Evolutionary conservation across 1,139 yeast genomes (phyloP).

Genomic region (Blastobotrys buckinghamii): DNA sequence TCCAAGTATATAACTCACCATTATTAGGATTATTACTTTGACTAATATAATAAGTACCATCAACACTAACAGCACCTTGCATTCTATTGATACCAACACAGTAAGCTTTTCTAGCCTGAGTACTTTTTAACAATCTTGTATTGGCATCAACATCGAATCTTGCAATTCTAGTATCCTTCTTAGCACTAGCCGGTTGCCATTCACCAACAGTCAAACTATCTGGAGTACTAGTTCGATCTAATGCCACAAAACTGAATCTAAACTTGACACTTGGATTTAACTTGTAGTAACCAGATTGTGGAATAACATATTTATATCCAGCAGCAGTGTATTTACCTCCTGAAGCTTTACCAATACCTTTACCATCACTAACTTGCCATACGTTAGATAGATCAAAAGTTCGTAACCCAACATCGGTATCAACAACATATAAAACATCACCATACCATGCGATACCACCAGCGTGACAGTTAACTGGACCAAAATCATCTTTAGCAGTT

Average conservation of each 20-base stretch:
- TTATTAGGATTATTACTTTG: slow-evolving; percentile 2
- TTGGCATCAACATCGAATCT: slow-evolving; percentile 6
- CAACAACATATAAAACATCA: slow-evolving; percentile 12
- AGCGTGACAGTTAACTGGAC: slow-evolving; percentile 10
- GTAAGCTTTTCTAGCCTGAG: slow-evolving; percentile 4
- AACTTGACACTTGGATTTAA: background rate
- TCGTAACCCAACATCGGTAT: slow-evolving; percentile 10
- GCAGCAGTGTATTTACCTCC: slow-evolving; percentile 12
- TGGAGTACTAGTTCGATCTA: slow-evolving; percentile 10
- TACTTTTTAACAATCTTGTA: slow-evolving; percentile 1
- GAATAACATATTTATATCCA: slow-evolving; percentile 11
- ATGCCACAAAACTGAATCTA: slow-evolving; percentile 3
- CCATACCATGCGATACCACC: slow-evolving; percentile 15
- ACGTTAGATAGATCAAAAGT: slow-evolving; percentile 11
- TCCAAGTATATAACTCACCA: slow-evolving; percentile 8
- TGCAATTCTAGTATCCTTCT: slow-evolving; percentile 6
- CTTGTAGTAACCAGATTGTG: slow-evolving; percentile 12
- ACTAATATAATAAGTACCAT: slow-evolving; percentile 6
- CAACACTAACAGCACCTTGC: slow-evolving; percentile 11
- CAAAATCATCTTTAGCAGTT: slow-evolving; percentile 11
- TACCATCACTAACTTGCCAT: slow-evolving; percentile 8
- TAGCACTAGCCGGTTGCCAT: slow-evolving; percentile 3
- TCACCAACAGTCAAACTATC: slow-evolving; percentile 12
- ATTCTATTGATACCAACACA: slow-evolving; percentile 11
- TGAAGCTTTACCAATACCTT: slow-evolving; percentile 9